phyloP scores from a whole-genome alignment of 106 monocot species.

The Dioscorea alata region DNA sequence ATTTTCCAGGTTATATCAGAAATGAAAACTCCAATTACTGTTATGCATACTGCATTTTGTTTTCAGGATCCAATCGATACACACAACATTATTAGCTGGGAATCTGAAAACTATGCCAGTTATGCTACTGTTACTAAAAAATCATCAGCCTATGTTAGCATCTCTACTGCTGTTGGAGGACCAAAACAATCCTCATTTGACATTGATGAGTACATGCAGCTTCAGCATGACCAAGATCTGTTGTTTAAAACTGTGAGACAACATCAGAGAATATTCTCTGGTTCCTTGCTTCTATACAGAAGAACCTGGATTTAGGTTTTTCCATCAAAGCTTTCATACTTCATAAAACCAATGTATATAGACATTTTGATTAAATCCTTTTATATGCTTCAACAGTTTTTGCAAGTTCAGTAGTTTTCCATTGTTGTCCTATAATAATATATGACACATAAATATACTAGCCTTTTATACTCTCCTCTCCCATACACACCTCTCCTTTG shows the following conservation, averaged over 20 bases:
- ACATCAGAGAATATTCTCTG: constrained; percentile 53
- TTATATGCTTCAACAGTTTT: too few relatives aligned
- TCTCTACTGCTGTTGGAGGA: neutral
- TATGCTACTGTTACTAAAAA: constrained; percentile 13
- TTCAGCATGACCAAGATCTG: constrained; percentile 40
- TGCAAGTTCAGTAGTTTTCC: too few relatives aligned
- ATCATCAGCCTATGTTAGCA: constrained; percentile 5
- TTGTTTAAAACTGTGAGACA: constrained; percentile 44
- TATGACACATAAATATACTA: too few relatives aligned
- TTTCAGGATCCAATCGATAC: constrained; percentile 35
- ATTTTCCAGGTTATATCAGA: too few relatives aligned
- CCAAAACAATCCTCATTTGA: constrained; percentile 29
- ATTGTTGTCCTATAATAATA: too few relatives aligned
- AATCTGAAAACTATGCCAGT: constrained; percentile 27
- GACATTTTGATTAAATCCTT: too few relatives aligned
- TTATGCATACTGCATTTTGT: neutral
- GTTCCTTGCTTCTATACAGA: constrained; percentile 52
- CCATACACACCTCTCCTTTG: too few relatives aligned
- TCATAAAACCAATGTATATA: too few relatives aligned
- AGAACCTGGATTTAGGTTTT: constrained; percentile 19
- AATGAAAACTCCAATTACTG: too few relatives aligned
- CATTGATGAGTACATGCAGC: constrained; percentile 49
- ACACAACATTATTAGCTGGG: constrained; percentile 34
- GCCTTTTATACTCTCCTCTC: too few relatives aligned
- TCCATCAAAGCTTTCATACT: neutral